phyloP scores from a whole-genome alignment of 257 asterid genomes.

The Solanum arcanum region DNA sequence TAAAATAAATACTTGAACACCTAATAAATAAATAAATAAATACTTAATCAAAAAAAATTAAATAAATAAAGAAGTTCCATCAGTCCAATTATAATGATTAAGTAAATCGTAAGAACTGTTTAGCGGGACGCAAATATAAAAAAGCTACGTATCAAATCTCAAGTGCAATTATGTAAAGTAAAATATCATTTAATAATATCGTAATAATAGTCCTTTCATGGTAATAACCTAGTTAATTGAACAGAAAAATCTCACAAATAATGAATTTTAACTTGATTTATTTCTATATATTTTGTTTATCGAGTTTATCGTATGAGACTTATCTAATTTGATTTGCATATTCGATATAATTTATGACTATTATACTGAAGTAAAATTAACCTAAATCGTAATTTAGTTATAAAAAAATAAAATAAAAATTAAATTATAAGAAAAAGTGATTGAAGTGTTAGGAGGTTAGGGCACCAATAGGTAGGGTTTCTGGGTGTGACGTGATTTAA shows the following conservation, averaged over 20 bases:
- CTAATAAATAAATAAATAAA: background rate
- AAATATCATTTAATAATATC: background rate
- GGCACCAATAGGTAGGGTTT: slow-evolving; percentile 14
- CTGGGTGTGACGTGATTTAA: slow-evolving; percentile 1
- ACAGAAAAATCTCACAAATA: background rate
- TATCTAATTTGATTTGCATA: too few relatives aligned
- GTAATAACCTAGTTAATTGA: background rate
- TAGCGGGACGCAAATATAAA: background rate
- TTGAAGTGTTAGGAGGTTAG: slow-evolving; percentile 17
- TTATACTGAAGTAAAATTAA: background rate
- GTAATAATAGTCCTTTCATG: too few relatives aligned
- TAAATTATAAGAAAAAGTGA: background rate
- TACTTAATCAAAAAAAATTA: too few relatives aligned
- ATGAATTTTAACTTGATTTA: background rate
- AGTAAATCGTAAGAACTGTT: background rate
- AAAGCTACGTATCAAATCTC: background rate
- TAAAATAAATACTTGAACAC: background rate
- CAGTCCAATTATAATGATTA: background rate
- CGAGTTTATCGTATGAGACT: background rate
- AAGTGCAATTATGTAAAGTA: background rate
- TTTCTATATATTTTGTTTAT: fast-evolving
- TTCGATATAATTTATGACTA: too few relatives aligned
- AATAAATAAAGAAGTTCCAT: background rate
- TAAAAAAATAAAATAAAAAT: background rate
- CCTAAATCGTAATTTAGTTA: background rate